Conservation (phyloP, 495 filamentous ascomycete species). For the Cladorrhinum samala region DNA sequence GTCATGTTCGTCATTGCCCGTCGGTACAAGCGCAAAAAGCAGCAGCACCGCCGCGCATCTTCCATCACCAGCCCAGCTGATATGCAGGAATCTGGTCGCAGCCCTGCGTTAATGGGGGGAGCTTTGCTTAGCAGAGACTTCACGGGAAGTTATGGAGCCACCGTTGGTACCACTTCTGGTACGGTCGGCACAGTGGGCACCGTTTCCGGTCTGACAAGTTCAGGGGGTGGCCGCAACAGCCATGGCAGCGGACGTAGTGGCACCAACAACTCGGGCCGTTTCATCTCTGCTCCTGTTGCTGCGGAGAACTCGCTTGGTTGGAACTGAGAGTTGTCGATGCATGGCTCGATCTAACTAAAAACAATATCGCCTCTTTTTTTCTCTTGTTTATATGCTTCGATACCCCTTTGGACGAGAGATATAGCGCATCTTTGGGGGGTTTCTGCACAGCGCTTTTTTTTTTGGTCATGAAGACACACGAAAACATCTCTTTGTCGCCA, state of each 20-base stretch:
- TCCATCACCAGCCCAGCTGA: slow-evolving; percentile 51
- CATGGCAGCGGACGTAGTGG: slow-evolving; percentile 57
- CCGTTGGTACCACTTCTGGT: neutral
- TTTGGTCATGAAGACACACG: slow-evolving; percentile 10
- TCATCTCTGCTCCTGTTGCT: slow-evolving; percentile 81
- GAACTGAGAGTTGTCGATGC: slow-evolving; percentile 60
- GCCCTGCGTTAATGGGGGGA: slow-evolving; percentile 51
- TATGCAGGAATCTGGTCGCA: slow-evolving; percentile 52
- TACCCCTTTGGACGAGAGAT: slow-evolving; percentile 38
- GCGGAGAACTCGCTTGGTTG: slow-evolving; percentile 97
- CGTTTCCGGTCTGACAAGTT: neutral
- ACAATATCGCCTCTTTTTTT: slow-evolving; percentile 12
- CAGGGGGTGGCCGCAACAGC: slow-evolving; percentile 33
- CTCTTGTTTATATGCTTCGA: slow-evolving; percentile 40
- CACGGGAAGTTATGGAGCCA: slow-evolving; percentile 44
- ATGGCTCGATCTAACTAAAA: slow-evolving; percentile 1
- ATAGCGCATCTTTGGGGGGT: slow-evolving; percentile 3
- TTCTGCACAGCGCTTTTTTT: neutral
- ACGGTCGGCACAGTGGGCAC: slow-evolving; percentile 18
- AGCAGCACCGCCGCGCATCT: slow-evolving; percentile 70
- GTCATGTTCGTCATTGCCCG: slow-evolving; percentile 96
- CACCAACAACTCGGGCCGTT: slow-evolving; percentile 66
- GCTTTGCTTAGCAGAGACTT: slow-evolving; percentile 44
- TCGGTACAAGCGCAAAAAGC: slow-evolving; percentile 83
- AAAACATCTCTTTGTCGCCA: no score